Evolutionary conservation across 768 basidiomycete genomes (phyloP).

Genomic region (Boletus reticuloceps): DNA sequence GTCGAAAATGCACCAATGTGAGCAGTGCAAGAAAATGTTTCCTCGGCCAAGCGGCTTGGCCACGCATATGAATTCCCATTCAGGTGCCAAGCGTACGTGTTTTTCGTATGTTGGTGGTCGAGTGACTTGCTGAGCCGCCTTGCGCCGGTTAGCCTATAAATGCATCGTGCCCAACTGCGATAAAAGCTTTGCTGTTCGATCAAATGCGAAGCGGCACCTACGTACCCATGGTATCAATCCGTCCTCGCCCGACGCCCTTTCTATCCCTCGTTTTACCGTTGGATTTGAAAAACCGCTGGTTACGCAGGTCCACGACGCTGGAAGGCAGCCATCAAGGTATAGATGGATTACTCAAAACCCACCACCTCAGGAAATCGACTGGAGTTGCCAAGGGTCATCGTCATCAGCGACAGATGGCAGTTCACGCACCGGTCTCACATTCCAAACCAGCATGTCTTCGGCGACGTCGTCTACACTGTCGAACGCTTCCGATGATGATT

Average conservation of each 20-base stretch:
- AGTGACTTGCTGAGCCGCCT: slow-evolving; percentile 4
- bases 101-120: neutral
- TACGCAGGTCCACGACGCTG: slow-evolving; percentile 40
- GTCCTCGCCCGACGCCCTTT: slow-evolving; percentile 17
- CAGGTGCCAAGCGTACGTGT: slow-evolving; percentile 47
- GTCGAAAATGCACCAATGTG: slow-evolving; percentile 50
- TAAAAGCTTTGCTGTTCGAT: slow-evolving; percentile 73
- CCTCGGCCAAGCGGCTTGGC: slow-evolving; percentile 50
- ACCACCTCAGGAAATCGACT: slow-evolving; percentile 28
- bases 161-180: slow-evolving; percentile 62
- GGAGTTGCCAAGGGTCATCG: slow-evolving; percentile 19
- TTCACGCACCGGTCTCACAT: slow-evolving; percentile 30
- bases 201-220: slow-evolving; percentile 77
- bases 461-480: slow-evolving; percentile 34
- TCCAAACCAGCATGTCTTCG: slow-evolving; percentile 37
- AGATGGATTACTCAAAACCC: slow-evolving; percentile 43
- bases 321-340: slow-evolving; percentile 34
- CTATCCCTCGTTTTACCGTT: slow-evolving; percentile 33
- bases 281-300: slow-evolving; percentile 48
- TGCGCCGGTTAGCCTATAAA: slow-evolving; percentile 20
- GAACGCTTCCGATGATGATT: slow-evolving; percentile 29
- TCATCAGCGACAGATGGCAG: slow-evolving; percentile 11
- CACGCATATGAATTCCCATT: slow-evolving; percentile 55
- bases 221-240: slow-evolving; percentile 64
- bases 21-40: slow-evolving; percentile 43